Evolutionary conservation across 2,329 filamentous ascomycete genomes (phyloP).

Genomic region (Pseudogymnoascus sp.): DNA sequence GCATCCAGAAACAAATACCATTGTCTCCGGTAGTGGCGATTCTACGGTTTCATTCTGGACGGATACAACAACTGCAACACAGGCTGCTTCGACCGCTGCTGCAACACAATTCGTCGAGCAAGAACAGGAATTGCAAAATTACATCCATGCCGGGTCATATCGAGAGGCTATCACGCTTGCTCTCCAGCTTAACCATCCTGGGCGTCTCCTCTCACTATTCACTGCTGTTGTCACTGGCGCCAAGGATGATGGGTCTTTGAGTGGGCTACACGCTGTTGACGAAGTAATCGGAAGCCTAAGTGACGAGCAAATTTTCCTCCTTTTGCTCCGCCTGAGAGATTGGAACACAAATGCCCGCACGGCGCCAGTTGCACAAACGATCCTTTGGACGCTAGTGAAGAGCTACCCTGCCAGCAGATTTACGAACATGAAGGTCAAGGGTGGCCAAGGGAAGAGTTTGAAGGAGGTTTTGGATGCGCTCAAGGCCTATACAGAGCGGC

Average conservation of each 20-base stretch:
- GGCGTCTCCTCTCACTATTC: slow-evolving; percentile 77
- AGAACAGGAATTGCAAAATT: slow-evolving; percentile 89
- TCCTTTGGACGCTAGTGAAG: slow-evolving; percentile 72
- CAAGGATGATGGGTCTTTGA: slow-evolving; percentile 57
- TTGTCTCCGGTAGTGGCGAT: slow-evolving; percentile 88
- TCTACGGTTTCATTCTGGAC: slow-evolving; percentile 93
- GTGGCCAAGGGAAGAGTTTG: slow-evolving; percentile 56
- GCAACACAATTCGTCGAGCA: slow-evolving; percentile 80
- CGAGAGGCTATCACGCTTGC: slow-evolving; percentile 89
- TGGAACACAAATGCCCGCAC: slow-evolving; percentile 97
- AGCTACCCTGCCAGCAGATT: slow-evolving; percentile 76
- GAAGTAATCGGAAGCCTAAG: slow-evolving; percentile 72
- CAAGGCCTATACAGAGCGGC: slow-evolving; percentile 83
- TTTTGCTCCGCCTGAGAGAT: slow-evolving; percentile 78
- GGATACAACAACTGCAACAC: slow-evolving; percentile 79
- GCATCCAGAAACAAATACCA: slow-evolving; percentile 60
- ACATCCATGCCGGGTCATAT: slow-evolving; percentile 81
- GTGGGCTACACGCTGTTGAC: slow-evolving; percentile 67
- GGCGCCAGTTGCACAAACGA: slow-evolving; percentile 74
- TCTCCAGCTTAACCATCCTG: slow-evolving; percentile 89
- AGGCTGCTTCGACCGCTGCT: slow-evolving; percentile 65
- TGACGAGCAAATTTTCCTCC: slow-evolving; percentile 76
- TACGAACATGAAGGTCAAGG: slow-evolving; percentile 59
- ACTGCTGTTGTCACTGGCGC: slow-evolving; percentile 63
- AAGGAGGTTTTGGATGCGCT: slow-evolving; percentile 85